Percentiles rank a stretch among this genome's conserved stretches.
phyloP scores from a whole-genome alignment of 2,329 filamentous ascomycete species.

The Beauveria scarabaeidicola region DNA sequence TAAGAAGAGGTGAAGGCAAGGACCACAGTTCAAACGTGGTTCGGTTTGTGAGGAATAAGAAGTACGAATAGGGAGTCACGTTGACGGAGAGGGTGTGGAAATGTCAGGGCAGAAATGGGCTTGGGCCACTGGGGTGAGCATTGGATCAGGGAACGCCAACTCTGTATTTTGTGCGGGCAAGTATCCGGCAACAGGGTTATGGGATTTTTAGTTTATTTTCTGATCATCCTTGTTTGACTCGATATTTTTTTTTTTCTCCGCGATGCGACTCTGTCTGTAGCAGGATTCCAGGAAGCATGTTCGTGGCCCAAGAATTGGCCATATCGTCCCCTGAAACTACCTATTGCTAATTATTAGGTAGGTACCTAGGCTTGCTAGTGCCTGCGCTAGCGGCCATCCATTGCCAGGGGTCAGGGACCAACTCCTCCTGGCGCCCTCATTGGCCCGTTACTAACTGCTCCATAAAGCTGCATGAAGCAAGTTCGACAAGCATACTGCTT shows the following conservation, averaged over 20 bases:
- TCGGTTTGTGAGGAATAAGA: not conserved
- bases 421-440: not conserved
- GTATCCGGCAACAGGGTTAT: not conserved
- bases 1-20: not conserved
- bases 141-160: not conserved
- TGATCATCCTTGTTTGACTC: too few relatives aligned
- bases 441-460: not conserved
- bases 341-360: not conserved
- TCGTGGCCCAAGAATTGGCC: not conserved
- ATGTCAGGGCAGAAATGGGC: not conserved
- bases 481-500: conserved; percentile 3
- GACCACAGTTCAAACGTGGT: not conserved
- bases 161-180: not conserved
- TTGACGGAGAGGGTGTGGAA: not conserved
- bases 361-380: not conserved
- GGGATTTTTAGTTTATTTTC: not conserved
- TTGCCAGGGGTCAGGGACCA: not conserved
- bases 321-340: conserved; percentile 10
- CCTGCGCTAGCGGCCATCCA: not conserved
- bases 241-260: too few relatives aligned
- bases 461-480: conserved; percentile 6
- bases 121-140: not conserved
- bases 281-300: not conserved
- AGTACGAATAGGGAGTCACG: not conserved
- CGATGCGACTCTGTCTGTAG: not conserved